Evolutionary conservation across 2,329 filamentous ascomycete species (phyloP).

Genomic region (Kalmusia sp.): DNA sequence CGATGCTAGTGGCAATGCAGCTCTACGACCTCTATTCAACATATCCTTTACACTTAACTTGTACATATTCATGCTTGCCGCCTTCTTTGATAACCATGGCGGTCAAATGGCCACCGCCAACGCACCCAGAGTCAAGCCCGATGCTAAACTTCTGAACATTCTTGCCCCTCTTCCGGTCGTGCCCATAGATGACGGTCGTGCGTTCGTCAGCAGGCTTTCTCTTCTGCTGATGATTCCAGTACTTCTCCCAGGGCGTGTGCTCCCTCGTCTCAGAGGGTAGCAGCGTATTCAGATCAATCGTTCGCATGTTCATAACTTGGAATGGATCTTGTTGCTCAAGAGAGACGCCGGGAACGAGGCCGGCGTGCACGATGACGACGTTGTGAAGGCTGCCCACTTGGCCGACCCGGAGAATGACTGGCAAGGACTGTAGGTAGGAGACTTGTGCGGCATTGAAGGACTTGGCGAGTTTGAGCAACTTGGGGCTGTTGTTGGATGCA

Average conservation of each 20-base stretch:
- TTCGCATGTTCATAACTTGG: conserved; percentile 92
- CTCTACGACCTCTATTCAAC: background rate
- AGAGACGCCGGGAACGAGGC: conserved; percentile 77
- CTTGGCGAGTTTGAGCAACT: conserved; percentile 62
- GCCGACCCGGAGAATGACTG: conserved; percentile 81
- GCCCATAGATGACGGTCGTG: conserved; percentile 68
- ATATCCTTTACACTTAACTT: conserved; percentile 48
- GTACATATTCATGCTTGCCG: conserved; percentile 44
- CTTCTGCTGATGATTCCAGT: conserved; percentile 56
- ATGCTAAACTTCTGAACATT: conserved; percentile 74
- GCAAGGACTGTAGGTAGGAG: conserved; percentile 72
- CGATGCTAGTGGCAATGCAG: background rate
- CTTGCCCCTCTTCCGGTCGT: conserved; percentile 78
- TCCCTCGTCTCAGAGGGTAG: conserved; percentile 59
- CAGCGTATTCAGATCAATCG: conserved; percentile 69
- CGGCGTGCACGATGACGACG: conserved; percentile 82
- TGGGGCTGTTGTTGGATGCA: conserved; percentile 42
- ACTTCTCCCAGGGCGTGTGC: conserved; percentile 72
- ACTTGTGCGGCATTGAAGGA: conserved; percentile 67
- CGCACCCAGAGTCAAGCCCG: conserved; percentile 85
- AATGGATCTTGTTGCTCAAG: conserved; percentile 77
- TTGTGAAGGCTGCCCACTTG: conserved; percentile 65
- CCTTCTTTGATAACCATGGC: conserved; percentile 74
- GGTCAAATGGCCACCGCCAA: conserved; percentile 75
- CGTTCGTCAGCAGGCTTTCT: conserved; percentile 47